phyloP scores from a whole-genome alignment of 2,329 filamentous ascomycete genomes.

The Pseudocercospora ulei region DNA sequence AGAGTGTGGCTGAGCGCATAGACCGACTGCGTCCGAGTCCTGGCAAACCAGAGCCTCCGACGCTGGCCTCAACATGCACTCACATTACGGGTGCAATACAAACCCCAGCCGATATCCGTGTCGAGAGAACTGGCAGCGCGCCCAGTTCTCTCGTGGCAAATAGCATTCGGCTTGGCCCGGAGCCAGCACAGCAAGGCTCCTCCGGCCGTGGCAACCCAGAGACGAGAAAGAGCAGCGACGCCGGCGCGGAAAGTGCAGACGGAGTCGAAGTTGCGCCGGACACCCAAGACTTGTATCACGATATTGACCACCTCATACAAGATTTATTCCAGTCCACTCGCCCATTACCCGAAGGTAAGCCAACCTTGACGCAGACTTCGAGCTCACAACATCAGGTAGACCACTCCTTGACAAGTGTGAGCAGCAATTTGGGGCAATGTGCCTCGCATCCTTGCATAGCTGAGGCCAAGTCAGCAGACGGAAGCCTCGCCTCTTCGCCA shows the following conservation, averaged over 20 bases:
- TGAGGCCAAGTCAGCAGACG: no score
- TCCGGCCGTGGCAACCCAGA: no score
- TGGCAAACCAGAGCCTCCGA: no score
- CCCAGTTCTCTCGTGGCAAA: not conserved
- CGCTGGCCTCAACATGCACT: no score
- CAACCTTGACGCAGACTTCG: not conserved
- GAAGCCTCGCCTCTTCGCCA: no score
- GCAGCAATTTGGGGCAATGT: not conserved
- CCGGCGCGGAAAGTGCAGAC: no score
- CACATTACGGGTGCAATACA: no score
- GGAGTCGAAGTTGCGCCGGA: conserved; percentile 4
- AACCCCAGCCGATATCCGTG: conserved; percentile 3
- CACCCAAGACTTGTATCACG: conserved; percentile 17
- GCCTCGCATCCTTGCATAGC: not conserved
- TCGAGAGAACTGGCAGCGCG: conserved; percentile 7
- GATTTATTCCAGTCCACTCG: conserved; percentile 20
- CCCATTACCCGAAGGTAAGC: conserved; percentile 23
- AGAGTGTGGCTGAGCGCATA: no score
- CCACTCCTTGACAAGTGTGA: not conserved
- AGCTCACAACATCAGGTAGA: not conserved
- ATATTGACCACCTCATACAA: conserved; percentile 17
- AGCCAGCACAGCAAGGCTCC: no score
- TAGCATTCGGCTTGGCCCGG: not conserved
- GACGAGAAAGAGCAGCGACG: no score
- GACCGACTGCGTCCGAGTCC: no score